Base-by-base conservation (phyloP, 2,329 filamentous ascomycete species). In the Colletotrichum tropicale region DNA sequence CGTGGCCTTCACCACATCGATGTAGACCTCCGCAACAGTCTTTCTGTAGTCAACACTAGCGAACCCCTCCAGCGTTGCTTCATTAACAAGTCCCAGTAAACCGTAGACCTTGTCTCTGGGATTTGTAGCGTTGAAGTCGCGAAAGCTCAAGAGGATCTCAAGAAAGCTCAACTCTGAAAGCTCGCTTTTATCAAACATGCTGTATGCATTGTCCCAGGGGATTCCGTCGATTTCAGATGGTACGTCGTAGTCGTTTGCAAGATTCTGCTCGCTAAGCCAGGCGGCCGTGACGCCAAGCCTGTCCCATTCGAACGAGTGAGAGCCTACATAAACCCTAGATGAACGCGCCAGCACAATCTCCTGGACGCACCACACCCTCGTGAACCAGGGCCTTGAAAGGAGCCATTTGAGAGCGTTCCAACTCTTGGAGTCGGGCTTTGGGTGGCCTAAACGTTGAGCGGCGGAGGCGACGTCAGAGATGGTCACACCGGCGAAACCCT, bases 41-140 rank as follows among this genome's bases (percentile, higher is more conserved):
- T 52, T 52, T 52, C 1, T 52, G 43, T 52, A 52, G 12, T 52
- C 43, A 52, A 52, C 43, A 52, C n/a, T 0, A 3, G 43, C n/a
- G n/a, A 52, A 21, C 0, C n/a, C 43, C 43, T 52, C 43, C n/a
- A 52, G 43, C 1, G 4, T 21, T 13, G 10, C 43, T 6, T 52
- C 43, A 52, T 52, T 52, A 10, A 52, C 0, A 32, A 72, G 70
- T 6, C 70, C 70, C 12, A 72, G n/a, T 8, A 72, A 32, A 2
- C 70, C 70, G 13, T 72, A 72, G 15, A 72, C 70, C n/a, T 72
- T 72, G 34, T 72, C 70, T 26, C 70, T 30, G 5, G 52, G 52
- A 52, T 72, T 28, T 9, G 70, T 72, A 6, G 70, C 70, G 16
- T 60, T 13, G 34, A 60, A 66, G 26, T 72, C 70, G 3, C 62